A percentile compares a stretch with the other conserved stretches of the same genome.
These are phyloP conservation scores for Podospora didyma DNA, from an alignment of 495 filamentous ascomycete genomes.

Conservation along the genomic window DNA sequence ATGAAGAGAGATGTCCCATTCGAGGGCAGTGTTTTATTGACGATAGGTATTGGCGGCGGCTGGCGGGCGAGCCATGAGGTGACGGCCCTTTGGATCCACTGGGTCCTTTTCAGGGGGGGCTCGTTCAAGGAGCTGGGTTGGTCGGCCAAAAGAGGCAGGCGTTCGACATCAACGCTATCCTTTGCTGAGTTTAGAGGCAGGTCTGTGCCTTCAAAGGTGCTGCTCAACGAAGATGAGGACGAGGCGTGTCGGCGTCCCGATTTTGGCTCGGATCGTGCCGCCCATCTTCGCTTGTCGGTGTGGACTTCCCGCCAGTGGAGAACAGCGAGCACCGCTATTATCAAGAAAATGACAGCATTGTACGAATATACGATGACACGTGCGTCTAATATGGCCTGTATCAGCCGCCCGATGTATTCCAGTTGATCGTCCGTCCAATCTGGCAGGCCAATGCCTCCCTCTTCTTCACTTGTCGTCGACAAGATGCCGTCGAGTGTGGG, in stretches of 20 bases:
- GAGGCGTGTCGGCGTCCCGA: neutral
- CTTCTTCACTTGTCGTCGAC: neutral
- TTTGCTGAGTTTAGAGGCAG: no score
- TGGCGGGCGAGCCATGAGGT: slow-evolving; percentile 46
- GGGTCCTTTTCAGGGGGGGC: neutral
- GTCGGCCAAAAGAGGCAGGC: slow-evolving; percentile 13
- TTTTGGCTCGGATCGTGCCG: neutral
- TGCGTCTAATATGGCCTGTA: slow-evolving; percentile 28
- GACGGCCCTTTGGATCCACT: slow-evolving; percentile 3
- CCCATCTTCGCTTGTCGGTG: slow-evolving; percentile 20
- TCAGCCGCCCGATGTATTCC: slow-evolving; percentile 29
- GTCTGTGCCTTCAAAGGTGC: slow-evolving; percentile 4
- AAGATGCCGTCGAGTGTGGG: slow-evolving; percentile 1
- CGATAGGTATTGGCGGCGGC: slow-evolving; percentile 47
- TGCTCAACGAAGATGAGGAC: slow-evolving; percentile 13
- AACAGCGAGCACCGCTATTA: slow-evolving; percentile 25
- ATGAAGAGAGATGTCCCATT: slow-evolving; percentile 50
- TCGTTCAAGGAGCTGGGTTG: neutral
- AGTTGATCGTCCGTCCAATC: slow-evolving; percentile 27
- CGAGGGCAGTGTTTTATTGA: slow-evolving; percentile 51
- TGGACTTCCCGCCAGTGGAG: slow-evolving; percentile 21
- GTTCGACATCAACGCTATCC: slow-evolving; percentile 5
- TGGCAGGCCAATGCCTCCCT: neutral
- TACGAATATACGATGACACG: slow-evolving; percentile 32
- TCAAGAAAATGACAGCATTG: slow-evolving; percentile 29